Conservation (phyloP, 2,329 filamentous ascomycete species). For the Hypocrella siamensis region DNA sequence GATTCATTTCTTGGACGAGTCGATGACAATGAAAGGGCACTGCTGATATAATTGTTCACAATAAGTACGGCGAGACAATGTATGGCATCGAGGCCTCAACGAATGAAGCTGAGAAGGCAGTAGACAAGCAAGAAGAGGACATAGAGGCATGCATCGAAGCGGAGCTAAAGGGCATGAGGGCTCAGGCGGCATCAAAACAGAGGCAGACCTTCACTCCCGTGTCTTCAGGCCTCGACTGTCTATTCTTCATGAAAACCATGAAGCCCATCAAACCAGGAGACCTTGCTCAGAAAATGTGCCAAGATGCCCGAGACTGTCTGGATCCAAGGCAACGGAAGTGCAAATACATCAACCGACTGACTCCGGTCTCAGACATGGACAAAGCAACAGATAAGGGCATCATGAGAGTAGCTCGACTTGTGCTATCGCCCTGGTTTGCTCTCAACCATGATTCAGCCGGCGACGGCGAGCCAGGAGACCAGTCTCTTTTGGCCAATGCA, state of each 20-base stretch:
- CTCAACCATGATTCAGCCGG: slow-evolving; percentile 16
- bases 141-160: slow-evolving; percentile 59
- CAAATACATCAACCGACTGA: slow-evolving; percentile 43
- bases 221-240: slow-evolving; percentile 41
- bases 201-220: slow-evolving; percentile 36
- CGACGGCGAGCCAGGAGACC: slow-evolving; percentile 4
- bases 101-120: slow-evolving; percentile 17
- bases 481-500: background rate
- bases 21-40: too few relatives aligned
- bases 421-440: slow-evolving; percentile 48
- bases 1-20: background rate
- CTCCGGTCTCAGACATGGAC: slow-evolving; percentile 34
- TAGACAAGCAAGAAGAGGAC: slow-evolving; percentile 36
- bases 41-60: too few relatives aligned
- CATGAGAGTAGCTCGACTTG: slow-evolving; percentile 44
- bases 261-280: slow-evolving; percentile 38
- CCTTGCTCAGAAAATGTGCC: slow-evolving; percentile 38
- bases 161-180: slow-evolving; percentile 50
- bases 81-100: slow-evolving; percentile 32
- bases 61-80: slow-evolving; percentile 48
- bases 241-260: slow-evolving; percentile 45
- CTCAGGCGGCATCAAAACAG: slow-evolving; percentile 21
- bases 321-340: slow-evolving; percentile 28
- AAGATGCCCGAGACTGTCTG: slow-evolving; percentile 30
- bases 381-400: slow-evolving; percentile 57